These are phyloP conservation scores for Apiospora malaysiana DNA, from an alignment of 2,329 filamentous ascomycete genomes.

Conservation along the genomic window DNA sequence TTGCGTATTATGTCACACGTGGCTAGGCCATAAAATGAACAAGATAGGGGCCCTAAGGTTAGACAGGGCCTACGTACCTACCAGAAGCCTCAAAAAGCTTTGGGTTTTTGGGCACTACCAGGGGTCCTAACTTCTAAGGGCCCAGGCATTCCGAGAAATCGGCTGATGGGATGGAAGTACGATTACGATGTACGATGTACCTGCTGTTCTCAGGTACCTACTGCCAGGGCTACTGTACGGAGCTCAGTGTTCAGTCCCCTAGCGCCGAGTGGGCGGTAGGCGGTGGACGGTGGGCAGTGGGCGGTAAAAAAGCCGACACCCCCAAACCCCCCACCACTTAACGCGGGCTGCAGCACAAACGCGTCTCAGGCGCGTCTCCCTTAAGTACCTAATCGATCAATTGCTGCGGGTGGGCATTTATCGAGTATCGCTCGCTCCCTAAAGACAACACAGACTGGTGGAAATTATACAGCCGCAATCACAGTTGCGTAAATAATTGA, in stretches of 20 bases:
- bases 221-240: background rate
- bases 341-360: conserved; percentile 12
- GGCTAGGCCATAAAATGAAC: conserved; percentile 12
- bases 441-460: background rate
- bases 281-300: background rate
- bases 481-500: background rate
- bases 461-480: background rate
- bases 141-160: background rate
- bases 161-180: background rate
- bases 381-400: conserved; percentile 5
- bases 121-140: background rate
- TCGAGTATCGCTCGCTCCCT: background rate
- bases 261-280: background rate
- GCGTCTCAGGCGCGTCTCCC: conserved; percentile 26
- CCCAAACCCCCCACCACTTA: conserved; percentile 23
- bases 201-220: background rate
- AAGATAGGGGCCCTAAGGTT: conserved; percentile 6
- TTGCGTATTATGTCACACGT: conserved; percentile 16
- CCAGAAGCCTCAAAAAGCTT: too few relatives aligned
- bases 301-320: background rate
- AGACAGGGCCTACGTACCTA: background rate
- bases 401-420: background rate
- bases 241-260: background rate
- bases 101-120: background rate
- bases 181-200: background rate